Evolutionary conservation across 768 basidiomycete genomes (phyloP), one percentile per base, ranked within the genome.

Genomic region (Pleurotus salmoneostramineus): DNA sequence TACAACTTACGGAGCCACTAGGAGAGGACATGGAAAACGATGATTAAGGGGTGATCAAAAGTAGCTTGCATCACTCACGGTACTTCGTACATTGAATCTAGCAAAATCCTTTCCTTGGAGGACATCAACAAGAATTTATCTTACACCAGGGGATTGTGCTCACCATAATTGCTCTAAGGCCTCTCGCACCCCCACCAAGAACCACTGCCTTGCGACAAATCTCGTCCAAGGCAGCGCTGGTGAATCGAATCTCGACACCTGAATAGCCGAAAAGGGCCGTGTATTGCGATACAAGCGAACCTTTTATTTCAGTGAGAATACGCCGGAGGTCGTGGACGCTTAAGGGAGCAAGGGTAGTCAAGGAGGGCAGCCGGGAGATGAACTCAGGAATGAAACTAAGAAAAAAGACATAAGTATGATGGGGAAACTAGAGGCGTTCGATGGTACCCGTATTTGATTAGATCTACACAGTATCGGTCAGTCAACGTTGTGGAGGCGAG

Each of bases 1-100:
- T 10, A 42, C n/a, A 50, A 66, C 86, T 68, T 68, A 89, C 88
- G 64, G 88, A 90, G 62, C 88, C 88, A 57, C 87, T 87, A 60
- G 33, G 57, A 54, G 12, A 15, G 51, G 54, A 58, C 32, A 46
- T 40, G 21, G 46, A 56, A 42, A 56, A 43, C 33, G 40, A 50
- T 59, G 21, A 48, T 47, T 27, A 21, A 54, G 32, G 3, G 34
- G 50, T 6, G 58, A 40, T 11, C 40, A 49, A 40, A 15, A 35
- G 59, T 60, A 43, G 45, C 44, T n/a, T n/a, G 55, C 37, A 48
- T 37, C 11, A 84, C 88, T 83, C 71, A 91, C 87, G 93, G 92
- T 47, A 87, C 88, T 75, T 93, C 90, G 66, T 92, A 96, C 95
- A 97, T 97, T 0, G 93, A 79, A 50, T 98, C 93, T 49, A 95